phyloP scores from a whole-genome alignment of 345 rosid species.

The Cardamine resedifolia region DNA sequence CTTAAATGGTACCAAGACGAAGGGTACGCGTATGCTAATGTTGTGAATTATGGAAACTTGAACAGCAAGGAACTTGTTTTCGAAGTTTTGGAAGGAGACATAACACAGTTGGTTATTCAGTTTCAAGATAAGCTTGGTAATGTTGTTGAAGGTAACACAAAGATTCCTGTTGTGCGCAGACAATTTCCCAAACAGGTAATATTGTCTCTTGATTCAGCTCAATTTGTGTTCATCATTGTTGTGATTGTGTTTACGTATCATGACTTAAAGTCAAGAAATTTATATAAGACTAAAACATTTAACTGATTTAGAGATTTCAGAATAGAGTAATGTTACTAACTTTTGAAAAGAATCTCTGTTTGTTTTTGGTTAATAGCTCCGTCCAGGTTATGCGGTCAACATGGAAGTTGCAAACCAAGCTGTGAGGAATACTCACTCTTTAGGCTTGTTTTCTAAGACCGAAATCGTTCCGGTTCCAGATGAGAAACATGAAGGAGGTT shows the following conservation, averaged over 20 bases:
- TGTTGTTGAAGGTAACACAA: conserved; percentile 79
- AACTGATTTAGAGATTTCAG: background rate
- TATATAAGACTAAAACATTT: background rate
- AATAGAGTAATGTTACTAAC: background rate
- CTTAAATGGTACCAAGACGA: conserved; percentile 88
- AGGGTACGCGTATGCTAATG: conserved; percentile 76
- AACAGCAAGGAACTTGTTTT: conserved; percentile 77
- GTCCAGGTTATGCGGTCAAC: conserved; percentile 74
- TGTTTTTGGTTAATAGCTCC: conserved; percentile 53
- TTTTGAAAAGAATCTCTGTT: background rate
- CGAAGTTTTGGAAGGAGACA: conserved; percentile 90
- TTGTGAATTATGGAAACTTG: conserved; percentile 72
- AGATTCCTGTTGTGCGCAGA: conserved; percentile 60
- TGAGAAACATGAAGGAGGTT: conserved; percentile 85
- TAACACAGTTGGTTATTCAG: conserved; percentile 67
- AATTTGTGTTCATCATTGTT: background rate
- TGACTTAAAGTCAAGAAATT: too few relatives aligned
- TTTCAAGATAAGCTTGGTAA: conserved; percentile 86
- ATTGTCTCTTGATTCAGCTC: background rate
- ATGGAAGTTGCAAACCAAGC: conserved; percentile 84
- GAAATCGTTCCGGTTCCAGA: conserved; percentile 80
- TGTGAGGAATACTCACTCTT: conserved; percentile 64
- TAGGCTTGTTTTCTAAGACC: conserved; percentile 71
- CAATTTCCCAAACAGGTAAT: conserved; percentile 78
- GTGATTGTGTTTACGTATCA: too few relatives aligned